Evolutionary conservation across 805 yeast species (phyloP), one percentile per base, ranked within the genome.

Genomic region (Yarrowia bubula): DNA sequence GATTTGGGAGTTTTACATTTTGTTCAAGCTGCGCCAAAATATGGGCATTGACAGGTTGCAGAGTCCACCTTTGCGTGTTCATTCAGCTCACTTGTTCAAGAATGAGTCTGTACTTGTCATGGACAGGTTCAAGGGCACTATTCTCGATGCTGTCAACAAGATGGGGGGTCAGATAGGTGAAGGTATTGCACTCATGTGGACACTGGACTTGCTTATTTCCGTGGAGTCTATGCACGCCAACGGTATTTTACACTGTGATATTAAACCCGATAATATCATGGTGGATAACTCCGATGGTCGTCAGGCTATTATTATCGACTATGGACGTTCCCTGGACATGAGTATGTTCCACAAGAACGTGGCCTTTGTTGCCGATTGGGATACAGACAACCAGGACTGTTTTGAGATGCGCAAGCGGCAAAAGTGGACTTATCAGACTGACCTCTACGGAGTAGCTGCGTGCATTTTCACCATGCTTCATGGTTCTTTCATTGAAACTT

Each of bases 261-360:
- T 92, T 64, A 89, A 88, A 71, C 87, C 96, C 0, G 96, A 89
- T 68, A 92, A 91, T 72, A 89, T 95, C 68, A 88, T 92, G 96
- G 71, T 90, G 0, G 81, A 79, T 65, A 70, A 72, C 39, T 67
- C 75, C 0, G 71, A 75, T 22, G 83, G 82, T 0, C 64, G 69
- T 0, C 67, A 75, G 43, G 83, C 81, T 2, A 80, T 81, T 41
- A 72, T 92, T 48, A 88, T 91, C 68, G 96, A 91, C 75, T 92
- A 89, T 75, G 96, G 96, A 3, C 80, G 92, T 68, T 85, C 93
- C 0, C 82, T 90, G 32, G 97, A 92, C 72, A 74, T 89, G 75
- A 77, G 81, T 0, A 74, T 88, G 44, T 84, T 86, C 65, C 81
- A 81, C 1, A 65, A 72, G 0, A 79, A 79, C 33, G 83, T 82